Evolutionary conservation across 169 alveolate genomes (phyloP), one percentile per base, ranked within the genome.

Genomic region (Eimeria necatrix): DNA sequence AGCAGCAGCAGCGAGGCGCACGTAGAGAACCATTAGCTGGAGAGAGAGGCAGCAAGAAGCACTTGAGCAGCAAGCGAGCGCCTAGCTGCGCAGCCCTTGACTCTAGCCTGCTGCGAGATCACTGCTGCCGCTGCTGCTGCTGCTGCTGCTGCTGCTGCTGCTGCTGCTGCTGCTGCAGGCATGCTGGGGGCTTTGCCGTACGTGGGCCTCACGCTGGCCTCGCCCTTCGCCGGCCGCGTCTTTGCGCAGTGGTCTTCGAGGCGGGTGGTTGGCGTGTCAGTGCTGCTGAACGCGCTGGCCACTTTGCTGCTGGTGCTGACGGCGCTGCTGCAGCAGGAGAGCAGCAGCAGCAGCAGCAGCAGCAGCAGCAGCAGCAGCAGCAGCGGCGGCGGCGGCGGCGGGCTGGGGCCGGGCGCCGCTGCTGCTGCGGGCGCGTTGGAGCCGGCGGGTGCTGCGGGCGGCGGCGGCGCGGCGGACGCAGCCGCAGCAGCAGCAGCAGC

Each of bases 181-280:
- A 48, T 92, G 81, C 83, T 92, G 64, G 95, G 95, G 24, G 95
- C 95, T 18, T 71, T 92, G 88, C 95, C 95, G 5, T 92, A 80
- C 49, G 93, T 92, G 32, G 95, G 95, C 22, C 74, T 81, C 22
- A 81, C 95, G 8, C 49, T 80, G 48, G 87, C 93, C 51, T 78
- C 95, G 18, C 91, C 91, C 18, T 81, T 46, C 20, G 91, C 80
- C 12, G 95, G 95, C 4, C 95, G 95, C 70, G 20, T 81, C 46
- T 87, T 92, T 26, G 73, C 83, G 22, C 22, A 53, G 3, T 64
- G 81, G 71, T 61, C 59, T 4, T 84, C 90, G 60, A 59, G 24
- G 85, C 93, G 56, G 12, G 92, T 92, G 22, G 32, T 92, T 22
- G n/a, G 78, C 18, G 18, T 60, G 20, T 80, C 95, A n/a, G 60